Percentiles rank a stretch among this genome's conserved stretches.
These are phyloP conservation scores for Coniochaeta sp. DNA, from an alignment of 2,329 filamentous ascomycete species.

Conservation along the genomic window DNA sequence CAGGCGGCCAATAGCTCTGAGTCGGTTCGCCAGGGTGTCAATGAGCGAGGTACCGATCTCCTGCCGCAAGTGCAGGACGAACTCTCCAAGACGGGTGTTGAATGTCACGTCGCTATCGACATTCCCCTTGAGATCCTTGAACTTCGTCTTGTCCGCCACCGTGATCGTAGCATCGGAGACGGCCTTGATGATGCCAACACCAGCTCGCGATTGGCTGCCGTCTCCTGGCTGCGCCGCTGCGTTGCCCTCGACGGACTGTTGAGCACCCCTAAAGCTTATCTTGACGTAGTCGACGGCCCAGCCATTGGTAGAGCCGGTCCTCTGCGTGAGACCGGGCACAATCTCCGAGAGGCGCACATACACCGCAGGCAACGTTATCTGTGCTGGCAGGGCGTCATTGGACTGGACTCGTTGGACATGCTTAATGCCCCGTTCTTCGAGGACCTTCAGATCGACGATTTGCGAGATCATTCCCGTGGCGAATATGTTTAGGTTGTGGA, in stretches of 20 bases:
- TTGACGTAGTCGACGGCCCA: constrained; percentile 57
- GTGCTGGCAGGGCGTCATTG: constrained; percentile 32
- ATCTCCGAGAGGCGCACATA: constrained; percentile 42
- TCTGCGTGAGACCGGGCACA: constrained; percentile 16
- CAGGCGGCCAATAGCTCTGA: constrained; percentile 63
- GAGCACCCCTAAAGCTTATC: constrained; percentile 47
- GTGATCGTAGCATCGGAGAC: constrained; percentile 47
- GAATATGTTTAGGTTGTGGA: constrained; percentile 43
- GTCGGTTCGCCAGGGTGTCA: constrained; percentile 48
- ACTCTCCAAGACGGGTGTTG: constrained; percentile 50
- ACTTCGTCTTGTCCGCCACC: constrained; percentile 46
- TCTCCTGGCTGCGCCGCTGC: constrained; percentile 4
- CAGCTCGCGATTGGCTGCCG: constrained; percentile 1
- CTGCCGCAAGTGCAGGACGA: constrained; percentile 54
- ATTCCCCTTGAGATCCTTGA: constrained; percentile 42
- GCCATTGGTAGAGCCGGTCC: constrained; percentile 21
- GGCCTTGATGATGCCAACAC: constrained; percentile 23
- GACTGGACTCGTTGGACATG: constrained; percentile 23
- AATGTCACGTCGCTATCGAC: constrained; percentile 59
- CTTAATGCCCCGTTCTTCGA: constrained; percentile 37
- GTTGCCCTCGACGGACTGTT: constrained; percentile 9
- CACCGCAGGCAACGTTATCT: constrained; percentile 40
- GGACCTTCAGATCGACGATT: constrained; percentile 38
- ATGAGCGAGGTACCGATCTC: constrained; percentile 53
- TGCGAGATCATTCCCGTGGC: constrained; percentile 45